These are phyloP conservation scores for Lichtheimia ramosa DNA, from an alignment of 371 early-diverging fungal species.

Conservation along the genomic window DNA sequence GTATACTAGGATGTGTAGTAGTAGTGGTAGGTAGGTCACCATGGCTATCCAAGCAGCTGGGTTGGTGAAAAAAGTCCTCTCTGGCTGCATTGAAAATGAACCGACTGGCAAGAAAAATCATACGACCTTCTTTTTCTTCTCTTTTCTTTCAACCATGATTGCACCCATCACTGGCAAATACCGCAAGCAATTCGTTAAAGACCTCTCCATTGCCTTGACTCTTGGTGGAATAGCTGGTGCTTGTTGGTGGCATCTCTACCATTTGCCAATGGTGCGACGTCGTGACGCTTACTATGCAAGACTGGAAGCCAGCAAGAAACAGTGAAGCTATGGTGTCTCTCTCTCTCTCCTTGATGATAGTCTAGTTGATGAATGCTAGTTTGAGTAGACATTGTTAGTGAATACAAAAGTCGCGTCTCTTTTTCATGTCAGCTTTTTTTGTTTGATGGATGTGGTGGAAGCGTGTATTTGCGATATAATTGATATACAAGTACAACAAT, in stretches of 20 bases:
- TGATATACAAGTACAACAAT: too few species aligned
- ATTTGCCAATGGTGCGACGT: conserved; percentile 33
- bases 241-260: conserved; percentile 49
- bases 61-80: too few species aligned
- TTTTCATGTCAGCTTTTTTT: background rate
- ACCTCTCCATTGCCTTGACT: conserved; percentile 38
- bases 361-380: too few species aligned
- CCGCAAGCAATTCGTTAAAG: conserved; percentile 42
- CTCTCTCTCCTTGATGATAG: too few species aligned
- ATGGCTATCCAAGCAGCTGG: too few species aligned
- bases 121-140: conserved; percentile 4
- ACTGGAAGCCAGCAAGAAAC: conserved; percentile 52
- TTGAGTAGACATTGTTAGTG: too few species aligned
- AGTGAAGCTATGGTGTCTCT: too few species aligned
- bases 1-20: too few species aligned
- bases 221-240: conserved; percentile 46
- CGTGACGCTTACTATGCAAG: conserved; percentile 55
- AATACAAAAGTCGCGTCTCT: too few species aligned
- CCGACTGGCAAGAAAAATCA: background rate
- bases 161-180: conserved; percentile 60
- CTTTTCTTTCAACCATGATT: conserved; percentile 27
- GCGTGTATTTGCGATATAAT: too few species aligned
- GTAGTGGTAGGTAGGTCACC: too few species aligned
- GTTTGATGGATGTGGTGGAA: background rate
- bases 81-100: too few species aligned